Conservation (phyloP, 2,329 filamentous ascomycete species). For the Alternaria sp. region DNA sequence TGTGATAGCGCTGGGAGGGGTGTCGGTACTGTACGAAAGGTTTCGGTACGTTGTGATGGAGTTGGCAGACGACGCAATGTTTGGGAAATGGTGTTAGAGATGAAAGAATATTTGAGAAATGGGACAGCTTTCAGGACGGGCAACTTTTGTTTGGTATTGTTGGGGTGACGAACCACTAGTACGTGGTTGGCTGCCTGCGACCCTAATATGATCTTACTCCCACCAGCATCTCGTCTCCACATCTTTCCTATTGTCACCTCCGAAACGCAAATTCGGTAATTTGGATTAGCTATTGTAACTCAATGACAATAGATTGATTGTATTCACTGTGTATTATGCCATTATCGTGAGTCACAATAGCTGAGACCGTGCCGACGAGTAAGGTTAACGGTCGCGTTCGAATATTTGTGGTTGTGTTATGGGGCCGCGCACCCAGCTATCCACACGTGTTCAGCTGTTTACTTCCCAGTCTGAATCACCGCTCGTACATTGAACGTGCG, state of each 20-base stretch:
- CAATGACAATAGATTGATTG: not conserved
- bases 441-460: not conserved
- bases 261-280: not conserved
- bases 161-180: not conserved
- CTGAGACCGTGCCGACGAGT: not conserved
- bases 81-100: not conserved
- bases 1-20: not conserved
- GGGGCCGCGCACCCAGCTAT: not conserved
- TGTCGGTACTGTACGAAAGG: not conserved
- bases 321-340: not conserved
- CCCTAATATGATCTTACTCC: not conserved
- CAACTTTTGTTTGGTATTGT: not conserved
- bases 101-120: not conserved
- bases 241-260: not conserved
- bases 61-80: not conserved
- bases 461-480: not conserved
- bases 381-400: not conserved
- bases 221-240: not conserved
- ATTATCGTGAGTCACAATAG: not conserved
- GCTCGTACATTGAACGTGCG: conserved; percentile 5
- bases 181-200: not conserved
- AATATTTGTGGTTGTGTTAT: not conserved
- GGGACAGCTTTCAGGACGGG: not conserved
- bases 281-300: not conserved
- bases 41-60: not conserved